Conservation (phyloP, 495 filamentous ascomycete genomes). For the Trichoderma erinaceum region DNA sequence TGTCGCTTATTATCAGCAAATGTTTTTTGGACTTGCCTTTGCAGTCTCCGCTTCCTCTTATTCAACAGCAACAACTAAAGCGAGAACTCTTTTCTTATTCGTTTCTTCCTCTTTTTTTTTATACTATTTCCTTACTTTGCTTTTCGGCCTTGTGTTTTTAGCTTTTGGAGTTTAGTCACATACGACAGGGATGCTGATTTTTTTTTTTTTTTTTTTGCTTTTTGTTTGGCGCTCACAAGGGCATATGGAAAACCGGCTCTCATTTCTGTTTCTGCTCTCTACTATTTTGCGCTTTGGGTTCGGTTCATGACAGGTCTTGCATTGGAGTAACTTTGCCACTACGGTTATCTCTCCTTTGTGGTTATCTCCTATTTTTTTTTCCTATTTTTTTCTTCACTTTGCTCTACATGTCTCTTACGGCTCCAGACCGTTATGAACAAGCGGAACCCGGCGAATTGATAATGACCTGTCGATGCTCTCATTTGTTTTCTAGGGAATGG, state of each 20-base stretch:
- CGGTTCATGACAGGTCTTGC: constrained; percentile 10
- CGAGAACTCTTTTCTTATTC: background rate
- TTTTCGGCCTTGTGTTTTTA: background rate
- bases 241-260: background rate
- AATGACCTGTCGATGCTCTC: constrained; percentile 10
- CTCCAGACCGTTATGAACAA: constrained; percentile 12
- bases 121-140: background rate
- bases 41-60: background rate
- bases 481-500: constrained; percentile 11
- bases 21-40: background rate
- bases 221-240: constrained; percentile 3
- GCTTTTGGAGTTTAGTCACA: background rate
- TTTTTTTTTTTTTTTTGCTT: background rate
- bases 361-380: background rate
- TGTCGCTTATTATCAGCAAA: background rate
- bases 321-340: constrained; percentile 1
- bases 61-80: background rate
- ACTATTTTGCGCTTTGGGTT: background rate
- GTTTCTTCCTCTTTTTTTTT: background rate
- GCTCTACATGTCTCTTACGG: background rate
- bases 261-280: background rate
- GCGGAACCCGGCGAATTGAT: background rate
- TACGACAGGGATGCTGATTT: background rate
- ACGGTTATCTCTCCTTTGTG: constrained; percentile 9
- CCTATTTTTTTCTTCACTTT: background rate